These are phyloP conservation scores for Mrakiaceae sp. DNA, from an alignment of 1,284 basidiomycete species.

Conservation along the genomic window DNA sequence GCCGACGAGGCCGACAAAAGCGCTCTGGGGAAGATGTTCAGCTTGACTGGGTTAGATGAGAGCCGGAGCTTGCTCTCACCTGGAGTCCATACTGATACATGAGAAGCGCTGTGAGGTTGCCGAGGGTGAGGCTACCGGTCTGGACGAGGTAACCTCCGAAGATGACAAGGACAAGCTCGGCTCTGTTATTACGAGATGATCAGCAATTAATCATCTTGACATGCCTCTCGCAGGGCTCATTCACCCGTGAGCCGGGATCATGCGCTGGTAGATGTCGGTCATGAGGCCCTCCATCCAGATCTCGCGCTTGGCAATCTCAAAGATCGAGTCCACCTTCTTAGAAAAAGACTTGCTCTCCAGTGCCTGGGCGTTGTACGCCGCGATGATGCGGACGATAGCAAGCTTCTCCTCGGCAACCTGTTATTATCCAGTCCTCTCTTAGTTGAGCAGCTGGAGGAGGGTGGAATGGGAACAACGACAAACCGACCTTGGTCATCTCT, in stretches of 20 bases:
- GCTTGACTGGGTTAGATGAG: neutral
- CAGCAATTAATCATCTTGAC: no score
- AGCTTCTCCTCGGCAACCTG: conserved; percentile 78
- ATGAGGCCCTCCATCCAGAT: conserved; percentile 11
- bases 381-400: conserved; percentile 83
- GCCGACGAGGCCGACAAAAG: conserved; percentile 34
- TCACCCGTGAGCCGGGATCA: neutral
- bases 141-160: conserved; percentile 81
- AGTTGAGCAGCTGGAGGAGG: neutral
- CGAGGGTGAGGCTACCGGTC: conserved; percentile 73
- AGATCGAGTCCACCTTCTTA: conserved; percentile 52
- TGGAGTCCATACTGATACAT: conserved; percentile 54
- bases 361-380: conserved; percentile 66
- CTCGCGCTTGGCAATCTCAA: conserved; percentile 44
- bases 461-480: neutral
- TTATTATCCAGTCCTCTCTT: neutral
- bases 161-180: neutral
- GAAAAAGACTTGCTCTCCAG: conserved; percentile 55
- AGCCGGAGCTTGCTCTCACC: neutral
- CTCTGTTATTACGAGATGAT: no score
- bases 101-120: conserved; percentile 78
- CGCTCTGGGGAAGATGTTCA: conserved; percentile 18
- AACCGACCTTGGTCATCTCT: conserved; percentile 71
- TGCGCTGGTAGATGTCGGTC: conserved; percentile 4
- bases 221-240: no score